A percentile compares a stretch with the other conserved stretches of the same genome.
These are phyloP conservation scores for Blastobotrys capitulatus DNA, from an alignment of 1,139 yeast genomes.

Conservation along the genomic window DNA sequence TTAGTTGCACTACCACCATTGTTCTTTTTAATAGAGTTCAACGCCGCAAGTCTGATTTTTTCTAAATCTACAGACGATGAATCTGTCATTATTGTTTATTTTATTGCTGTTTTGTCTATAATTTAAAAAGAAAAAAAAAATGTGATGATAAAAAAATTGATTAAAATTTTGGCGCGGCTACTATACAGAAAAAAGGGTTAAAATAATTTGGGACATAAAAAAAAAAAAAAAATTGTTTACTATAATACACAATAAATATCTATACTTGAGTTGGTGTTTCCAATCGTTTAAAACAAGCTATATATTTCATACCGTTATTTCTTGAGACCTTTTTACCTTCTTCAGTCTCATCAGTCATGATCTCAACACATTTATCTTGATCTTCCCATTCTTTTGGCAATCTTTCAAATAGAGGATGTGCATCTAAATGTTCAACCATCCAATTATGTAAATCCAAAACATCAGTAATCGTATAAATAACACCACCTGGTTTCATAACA, in stretches of 20 bases:
- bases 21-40: conserved; percentile 14
- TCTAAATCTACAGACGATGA: conserved; percentile 8
- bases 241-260: background rate
- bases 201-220: background rate
- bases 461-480: conserved; percentile 91
- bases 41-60: conserved; percentile 16
- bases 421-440: conserved; percentile 92
- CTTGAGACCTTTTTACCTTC: conserved; percentile 96
- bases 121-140: no score
- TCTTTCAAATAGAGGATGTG: conserved; percentile 86
- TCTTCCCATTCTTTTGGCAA: conserved; percentile 74
- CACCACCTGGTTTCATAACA: conserved; percentile 80
- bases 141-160: no score
- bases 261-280: conserved; percentile 13
- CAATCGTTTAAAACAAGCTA: conserved; percentile 77
- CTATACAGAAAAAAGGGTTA: background rate
- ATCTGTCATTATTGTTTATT: background rate
- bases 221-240: background rate
- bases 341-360: conserved; percentile 89
- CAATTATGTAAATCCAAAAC: conserved; percentile 89
- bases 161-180: no score
- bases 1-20: no score
- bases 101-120: background rate
- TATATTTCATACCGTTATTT: conserved; percentile 78
- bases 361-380: conserved; percentile 70